Conservation (phyloP, 306 rosid genomes). For the Medicago lupulina region DNA sequence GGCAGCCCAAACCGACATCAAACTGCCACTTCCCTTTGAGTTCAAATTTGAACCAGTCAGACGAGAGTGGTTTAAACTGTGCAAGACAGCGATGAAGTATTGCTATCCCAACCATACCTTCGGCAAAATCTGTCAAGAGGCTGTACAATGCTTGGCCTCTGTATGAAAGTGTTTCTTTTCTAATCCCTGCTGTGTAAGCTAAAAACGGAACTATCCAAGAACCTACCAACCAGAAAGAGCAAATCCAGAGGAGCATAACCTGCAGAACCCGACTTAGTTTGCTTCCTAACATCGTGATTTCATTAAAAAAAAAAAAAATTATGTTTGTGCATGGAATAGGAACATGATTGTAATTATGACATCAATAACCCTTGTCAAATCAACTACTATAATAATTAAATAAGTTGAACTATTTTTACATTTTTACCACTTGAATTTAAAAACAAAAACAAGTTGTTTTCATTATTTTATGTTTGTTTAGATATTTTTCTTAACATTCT, state of each 20-base stretch:
- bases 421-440: not conserved
- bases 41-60: conserved; percentile 62
- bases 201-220: conserved; percentile 69
- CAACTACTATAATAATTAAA: not conserved
- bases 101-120: conserved; percentile 63
- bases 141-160: conserved; percentile 72
- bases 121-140: conserved; percentile 58
- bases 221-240: conserved; percentile 69
- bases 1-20: conserved; percentile 62
- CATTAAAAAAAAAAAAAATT: not conserved
- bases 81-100: conserved; percentile 59
- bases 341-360: not conserved
- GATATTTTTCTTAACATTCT: not conserved
- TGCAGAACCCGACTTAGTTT: conserved; percentile 50
- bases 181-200: conserved; percentile 60
- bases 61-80: conserved; percentile 59
- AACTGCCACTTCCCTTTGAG: conserved; percentile 60
- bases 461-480: conserved; percentile 10
- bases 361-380: conserved; percentile 8
- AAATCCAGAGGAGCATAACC: conserved; percentile 72
- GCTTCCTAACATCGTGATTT: conserved; percentile 15
- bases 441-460: not conserved
- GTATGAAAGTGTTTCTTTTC: conserved; percentile 62
- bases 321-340: conserved; percentile 25
- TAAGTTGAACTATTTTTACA: not conserved